These are phyloP conservation scores for Epicoccum sorghinum DNA, from an alignment of 2,329 filamentous ascomycete genomes.

Conservation along the genomic window DNA sequence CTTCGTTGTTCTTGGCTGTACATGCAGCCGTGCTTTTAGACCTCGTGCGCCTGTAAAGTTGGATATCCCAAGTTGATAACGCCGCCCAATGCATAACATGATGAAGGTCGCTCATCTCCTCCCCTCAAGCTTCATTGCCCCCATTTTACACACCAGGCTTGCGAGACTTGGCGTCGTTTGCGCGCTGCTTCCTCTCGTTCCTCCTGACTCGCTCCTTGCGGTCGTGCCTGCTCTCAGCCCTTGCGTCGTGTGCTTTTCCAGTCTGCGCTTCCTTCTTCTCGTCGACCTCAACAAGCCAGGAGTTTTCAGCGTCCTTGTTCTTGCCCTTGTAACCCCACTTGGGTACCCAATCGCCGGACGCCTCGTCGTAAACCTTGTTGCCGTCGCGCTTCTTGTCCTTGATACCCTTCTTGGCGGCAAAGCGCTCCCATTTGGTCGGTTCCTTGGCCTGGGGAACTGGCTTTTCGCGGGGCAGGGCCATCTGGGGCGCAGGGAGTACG, in stretches of 20 bases:
- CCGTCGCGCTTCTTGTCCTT: slow-evolving; percentile 82
- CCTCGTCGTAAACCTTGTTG: slow-evolving; percentile 85
- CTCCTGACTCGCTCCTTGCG: slow-evolving; percentile 56
- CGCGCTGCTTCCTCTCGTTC: slow-evolving; percentile 52
- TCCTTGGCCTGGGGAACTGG: slow-evolving; percentile 81
- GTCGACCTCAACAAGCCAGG: slow-evolving; percentile 94
- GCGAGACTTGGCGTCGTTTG: slow-evolving; percentile 70
- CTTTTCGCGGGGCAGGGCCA: slow-evolving; percentile 85
- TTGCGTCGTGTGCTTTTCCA: slow-evolving; percentile 63
- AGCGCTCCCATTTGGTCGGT: slow-evolving; percentile 93
- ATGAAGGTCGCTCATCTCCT: slow-evolving; percentile 18
- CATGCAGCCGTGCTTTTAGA: slow-evolving; percentile 18
- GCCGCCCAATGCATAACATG: slow-evolving; percentile 39
- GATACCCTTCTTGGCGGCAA: slow-evolving; percentile 97
- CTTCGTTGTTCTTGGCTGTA: background rate
- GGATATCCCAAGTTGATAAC: slow-evolving; percentile 28
- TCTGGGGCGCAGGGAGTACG: slow-evolving; percentile 72
- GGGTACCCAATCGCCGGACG: slow-evolving; percentile 83
- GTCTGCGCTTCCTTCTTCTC: slow-evolving; percentile 70
- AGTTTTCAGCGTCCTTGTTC: slow-evolving; percentile 80
- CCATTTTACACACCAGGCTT: slow-evolving; percentile 51
- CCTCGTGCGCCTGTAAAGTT: slow-evolving; percentile 18
- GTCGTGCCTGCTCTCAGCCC: slow-evolving; percentile 66
- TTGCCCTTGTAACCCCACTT: slow-evolving; percentile 95
- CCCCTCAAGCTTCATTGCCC: slow-evolving; percentile 13